These are phyloP conservation scores for Suhomyces vadensis DNA, from an alignment of 805 yeast genomes.

Conservation along the genomic window DNA sequence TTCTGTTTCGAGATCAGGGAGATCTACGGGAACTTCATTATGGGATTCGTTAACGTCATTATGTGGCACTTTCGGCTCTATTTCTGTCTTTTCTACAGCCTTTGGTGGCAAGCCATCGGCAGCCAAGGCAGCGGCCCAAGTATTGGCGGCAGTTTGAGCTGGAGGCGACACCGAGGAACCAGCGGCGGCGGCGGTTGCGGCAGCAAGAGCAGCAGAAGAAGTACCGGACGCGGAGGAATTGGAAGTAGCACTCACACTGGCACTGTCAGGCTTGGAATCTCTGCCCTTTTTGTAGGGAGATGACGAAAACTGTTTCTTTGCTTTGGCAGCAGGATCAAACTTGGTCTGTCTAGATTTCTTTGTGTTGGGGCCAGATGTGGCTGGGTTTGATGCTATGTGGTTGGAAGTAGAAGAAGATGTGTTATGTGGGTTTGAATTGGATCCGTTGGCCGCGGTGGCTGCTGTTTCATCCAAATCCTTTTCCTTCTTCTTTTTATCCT, in stretches of 20 bases:
- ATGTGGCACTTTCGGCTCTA: conserved; percentile 4
- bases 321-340: conserved; percentile 6
- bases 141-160: conserved; percentile 26
- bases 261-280: conserved; percentile 2
- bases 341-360: conserved; percentile 4
- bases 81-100: conserved; percentile 12
- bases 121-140: conserved; percentile 48
- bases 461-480: conserved; percentile 10
- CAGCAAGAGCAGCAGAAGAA: conserved; percentile 10
- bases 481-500: conserved; percentile 50
- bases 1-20: conserved; percentile 9
- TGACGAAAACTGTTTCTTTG: conserved; percentile 7
- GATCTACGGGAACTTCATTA: conserved; percentile 13
- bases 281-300: conserved; percentile 7
- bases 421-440: background rate
- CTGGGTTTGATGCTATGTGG: conserved; percentile 8
- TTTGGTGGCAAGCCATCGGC: conserved; percentile 35
- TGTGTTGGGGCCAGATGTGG: background rate
- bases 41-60: conserved; percentile 6
- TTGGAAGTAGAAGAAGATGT: background rate
- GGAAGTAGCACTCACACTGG: conserved; percentile 1
- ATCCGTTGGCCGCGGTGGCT: conserved; percentile 11
- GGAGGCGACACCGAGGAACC: conserved; percentile 18
- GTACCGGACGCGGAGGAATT: background rate
- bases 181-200: conserved; percentile 19